Base-by-base conservation (phyloP, 108 stramenopile genomes). In the Poteriospumella lacustris region DNA sequence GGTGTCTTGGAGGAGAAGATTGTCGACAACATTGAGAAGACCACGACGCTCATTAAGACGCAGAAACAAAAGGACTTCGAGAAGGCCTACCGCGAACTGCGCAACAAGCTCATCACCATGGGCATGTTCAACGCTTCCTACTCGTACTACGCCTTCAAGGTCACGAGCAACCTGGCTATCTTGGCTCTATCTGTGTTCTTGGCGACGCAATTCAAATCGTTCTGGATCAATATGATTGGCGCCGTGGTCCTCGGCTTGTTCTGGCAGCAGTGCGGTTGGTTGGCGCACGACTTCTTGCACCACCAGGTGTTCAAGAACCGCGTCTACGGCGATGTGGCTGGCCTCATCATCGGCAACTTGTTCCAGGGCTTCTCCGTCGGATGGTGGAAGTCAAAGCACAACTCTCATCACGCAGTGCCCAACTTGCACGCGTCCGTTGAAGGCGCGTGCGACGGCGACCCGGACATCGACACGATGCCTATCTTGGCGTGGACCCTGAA, bases 201-300 rank as follows among this genome's bases (percentile, higher is more conserved):
- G 84, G 92, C 95, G 33, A 81, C 82, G 56, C 88, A 56, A 67
- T 91, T 86, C 3, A 92, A 94, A 31, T 85, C 79, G 75, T 56
- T 82, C 58, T 60, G 78, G 33, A 85, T 96, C 59, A 93, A 96
- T 83, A 82, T 95, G 76, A 86, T 88, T 28, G 88, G 91, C 0
- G 97, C 95, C 0, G 62, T 92, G 29, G 67, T 95, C 59, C 84
- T 99, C 79, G 98, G 94, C 42, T 81, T 96, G 28, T 97, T 97
- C 86, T 96, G 94, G 90, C 98, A 99, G 84, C 98, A 99, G 85
- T 96, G 95, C 73, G 98, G 98, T 68, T 99, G 98, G 98, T 87
- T 99, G 47, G 94, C 96, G 2, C 98, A 99, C 76, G 98, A 99
- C 76, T 95, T 95, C 76, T 80, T 96, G 36, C 98, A 99, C 80